phyloP scores from a whole-genome alignment of 139 green algal species.

The Deuterostichococcus epilithicus region DNA sequence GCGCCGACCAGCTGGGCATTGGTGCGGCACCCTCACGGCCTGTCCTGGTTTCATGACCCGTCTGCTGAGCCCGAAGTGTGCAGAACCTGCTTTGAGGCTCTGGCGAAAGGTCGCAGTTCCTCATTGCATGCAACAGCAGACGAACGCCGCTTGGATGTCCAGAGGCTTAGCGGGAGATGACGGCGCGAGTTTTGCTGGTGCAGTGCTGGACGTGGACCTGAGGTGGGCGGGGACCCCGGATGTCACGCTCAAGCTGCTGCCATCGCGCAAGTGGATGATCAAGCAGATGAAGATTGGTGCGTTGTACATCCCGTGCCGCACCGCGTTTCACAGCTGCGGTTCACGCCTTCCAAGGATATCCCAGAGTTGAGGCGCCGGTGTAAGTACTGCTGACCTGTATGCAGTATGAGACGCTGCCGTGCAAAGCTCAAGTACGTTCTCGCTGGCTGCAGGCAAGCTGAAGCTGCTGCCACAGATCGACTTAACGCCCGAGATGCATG shows the following conservation, averaged over 20 bases:
- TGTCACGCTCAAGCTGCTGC: conserved; percentile 25
- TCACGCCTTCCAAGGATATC: no score
- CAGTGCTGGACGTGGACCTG: conserved; percentile 36
- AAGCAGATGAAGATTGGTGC: conserved; percentile 10
- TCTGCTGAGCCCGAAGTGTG: no score
- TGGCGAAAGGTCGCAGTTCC: no score
- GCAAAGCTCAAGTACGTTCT: conserved; percentile 1
- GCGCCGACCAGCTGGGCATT: neutral
- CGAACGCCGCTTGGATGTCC: neutral
- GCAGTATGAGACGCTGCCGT: conserved; percentile 9
- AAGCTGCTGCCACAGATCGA: conserved; percentile 6
- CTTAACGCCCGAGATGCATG: conserved; percentile 11
- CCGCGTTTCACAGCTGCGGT: neutral
- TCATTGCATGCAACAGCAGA: neutral
- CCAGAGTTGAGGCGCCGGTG: neutral
- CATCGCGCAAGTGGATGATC: conserved; percentile 6
- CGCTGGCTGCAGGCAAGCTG: conserved; percentile 3
- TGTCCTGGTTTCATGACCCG: no score
- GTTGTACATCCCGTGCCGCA: neutral
- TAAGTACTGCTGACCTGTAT: no score
- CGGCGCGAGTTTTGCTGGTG: neutral
- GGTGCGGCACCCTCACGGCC: conserved; percentile 4
- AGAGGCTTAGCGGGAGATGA: neutral
- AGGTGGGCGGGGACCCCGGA: conserved; percentile 35
- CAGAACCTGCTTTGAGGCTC: no score